Evolutionary conservation across 495 filamentous ascomycete species (phyloP), one percentile per base, ranked within the genome.

Genomic region (Penicillium atrosanguineum): DNA sequence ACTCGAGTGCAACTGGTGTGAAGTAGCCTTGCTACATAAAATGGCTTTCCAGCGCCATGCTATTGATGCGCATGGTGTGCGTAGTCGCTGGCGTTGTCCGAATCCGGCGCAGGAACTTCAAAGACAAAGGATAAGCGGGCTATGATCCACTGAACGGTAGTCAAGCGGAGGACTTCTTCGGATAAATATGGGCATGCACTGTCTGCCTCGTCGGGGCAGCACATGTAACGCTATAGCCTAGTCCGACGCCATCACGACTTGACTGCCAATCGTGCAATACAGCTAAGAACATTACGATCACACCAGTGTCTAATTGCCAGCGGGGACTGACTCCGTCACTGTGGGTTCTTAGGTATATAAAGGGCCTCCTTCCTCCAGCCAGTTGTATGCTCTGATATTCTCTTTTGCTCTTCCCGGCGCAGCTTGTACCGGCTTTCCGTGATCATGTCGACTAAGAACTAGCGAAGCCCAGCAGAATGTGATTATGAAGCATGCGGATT

Each of bases 381-480:
- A 11, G 51, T 34, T 53, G 9, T 25, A 46, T 53, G 36, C 50
- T 46, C 50, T 47, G 23, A 40, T 42, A 53, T 53, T 46, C 43
- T 46, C 43, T 46, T 53, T 53, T 36, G 36, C 16, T 53, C 34
- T 34, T 48, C 25, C 44, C 16, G 34, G 16, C 23, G 36, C 25
- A 9, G 29, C 50, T 28, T 28, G 26, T 26, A 23, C 19, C 29
- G 16, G 18, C 46, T 9, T 48, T 38, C 31, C 29, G 5, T 39
- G 36, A 46, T 23, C 26, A 25, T 46, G 44, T 9, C 44, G 44
- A 34, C 44, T 46, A 46, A 50, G 48, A 43, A n/a, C n/a, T n/a
- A 74, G 69, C 53, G 68, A 75, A 52, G 64, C 63, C 39, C 57
- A 73, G 50, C 59, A 68, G 46, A 75, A 74, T 53, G 39, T 75